These are phyloP conservation scores for Nicotiana tomentosiformis DNA, from an alignment of 257 asterid species.

Conservation along the genomic window DNA sequence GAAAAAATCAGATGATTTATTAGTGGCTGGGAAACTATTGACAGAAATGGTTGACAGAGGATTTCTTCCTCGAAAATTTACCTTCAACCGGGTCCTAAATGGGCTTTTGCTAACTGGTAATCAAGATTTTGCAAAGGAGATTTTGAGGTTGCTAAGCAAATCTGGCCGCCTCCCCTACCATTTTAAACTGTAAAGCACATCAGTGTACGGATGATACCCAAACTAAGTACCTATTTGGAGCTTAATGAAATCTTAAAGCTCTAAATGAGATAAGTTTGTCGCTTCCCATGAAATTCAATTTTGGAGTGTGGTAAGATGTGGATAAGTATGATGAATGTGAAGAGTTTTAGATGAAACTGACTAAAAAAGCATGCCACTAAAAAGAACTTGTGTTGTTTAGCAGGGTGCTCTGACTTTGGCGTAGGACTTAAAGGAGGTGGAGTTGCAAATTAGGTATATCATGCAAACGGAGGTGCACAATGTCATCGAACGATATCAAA, in stretches of 20 bases:
- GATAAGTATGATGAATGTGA: not conserved
- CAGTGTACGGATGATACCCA: not conserved
- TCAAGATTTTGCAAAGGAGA: conserved; percentile 72
- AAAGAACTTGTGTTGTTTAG: not conserved
- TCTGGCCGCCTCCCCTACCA: conserved; percentile 52
- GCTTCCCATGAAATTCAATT: not conserved
- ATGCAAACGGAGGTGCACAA: not conserved
- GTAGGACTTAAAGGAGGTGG: not conserved
- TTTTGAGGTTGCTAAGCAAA: conserved; percentile 55
- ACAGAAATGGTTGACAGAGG: conserved; percentile 85
- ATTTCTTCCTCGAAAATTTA: conserved; percentile 67
- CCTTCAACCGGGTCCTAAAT: conserved; percentile 68
- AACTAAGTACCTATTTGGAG: not conserved
- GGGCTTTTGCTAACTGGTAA: conserved; percentile 92
- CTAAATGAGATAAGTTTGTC: not conserved
- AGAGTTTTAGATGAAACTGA: not conserved
- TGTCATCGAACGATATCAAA: not conserved
- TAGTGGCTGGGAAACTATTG: conserved; percentile 76
- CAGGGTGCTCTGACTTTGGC: not conserved
- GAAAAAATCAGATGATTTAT: conserved; percentile 67
- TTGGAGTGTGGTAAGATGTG: not conserved
- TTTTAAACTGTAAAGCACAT: conserved; percentile 47
- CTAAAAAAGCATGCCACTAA: not conserved
- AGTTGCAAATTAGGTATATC: not conserved
- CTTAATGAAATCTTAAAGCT: not conserved